Conservation (phyloP, 1,284 basidiomycete genomes). For the Tylopilus sp. region DNA sequence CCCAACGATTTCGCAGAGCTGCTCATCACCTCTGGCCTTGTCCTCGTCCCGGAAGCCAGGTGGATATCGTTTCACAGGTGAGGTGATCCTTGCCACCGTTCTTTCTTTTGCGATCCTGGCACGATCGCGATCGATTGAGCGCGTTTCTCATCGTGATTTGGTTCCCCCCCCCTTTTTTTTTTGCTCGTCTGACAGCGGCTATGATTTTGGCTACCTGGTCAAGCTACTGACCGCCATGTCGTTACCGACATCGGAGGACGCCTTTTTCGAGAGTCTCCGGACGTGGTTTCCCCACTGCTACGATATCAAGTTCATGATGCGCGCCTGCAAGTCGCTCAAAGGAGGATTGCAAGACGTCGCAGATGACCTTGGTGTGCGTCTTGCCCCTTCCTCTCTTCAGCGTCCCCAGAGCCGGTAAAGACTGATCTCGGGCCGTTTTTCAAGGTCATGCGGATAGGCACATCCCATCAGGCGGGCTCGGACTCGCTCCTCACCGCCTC, state of each 20-base stretch:
- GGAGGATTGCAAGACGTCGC: conserved; percentile 96
- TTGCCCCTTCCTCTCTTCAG: conserved; percentile 8
- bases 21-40: conserved; percentile 93
- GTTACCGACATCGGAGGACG: conserved; percentile 84
- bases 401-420: background rate
- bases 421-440: conserved; percentile 1
- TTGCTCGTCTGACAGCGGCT: conserved; percentile 61
- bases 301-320: conserved; percentile 97
- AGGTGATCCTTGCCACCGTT: conserved; percentile 28
- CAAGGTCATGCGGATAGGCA: conserved; percentile 70
- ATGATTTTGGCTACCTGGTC: conserved; percentile 98
- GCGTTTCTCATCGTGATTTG: conserved; percentile 12
- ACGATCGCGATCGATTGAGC: background rate
- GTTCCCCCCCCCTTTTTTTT: conserved; percentile 1
- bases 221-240: conserved; percentile 89
- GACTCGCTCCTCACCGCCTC: conserved; percentile 91
- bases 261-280: conserved; percentile 85
- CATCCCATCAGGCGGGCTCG: conserved; percentile 94
- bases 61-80: conserved; percentile 99
- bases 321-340: conserved; percentile 83
- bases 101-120: background rate
- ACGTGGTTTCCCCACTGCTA: conserved; percentile 98
- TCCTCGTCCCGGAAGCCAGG: conserved; percentile 84
- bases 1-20: conserved; percentile 97
- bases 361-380: conserved; percentile 78